Conservation (phyloP, 495 filamentous ascomycete species). For the Penicillium canariense region DNA sequence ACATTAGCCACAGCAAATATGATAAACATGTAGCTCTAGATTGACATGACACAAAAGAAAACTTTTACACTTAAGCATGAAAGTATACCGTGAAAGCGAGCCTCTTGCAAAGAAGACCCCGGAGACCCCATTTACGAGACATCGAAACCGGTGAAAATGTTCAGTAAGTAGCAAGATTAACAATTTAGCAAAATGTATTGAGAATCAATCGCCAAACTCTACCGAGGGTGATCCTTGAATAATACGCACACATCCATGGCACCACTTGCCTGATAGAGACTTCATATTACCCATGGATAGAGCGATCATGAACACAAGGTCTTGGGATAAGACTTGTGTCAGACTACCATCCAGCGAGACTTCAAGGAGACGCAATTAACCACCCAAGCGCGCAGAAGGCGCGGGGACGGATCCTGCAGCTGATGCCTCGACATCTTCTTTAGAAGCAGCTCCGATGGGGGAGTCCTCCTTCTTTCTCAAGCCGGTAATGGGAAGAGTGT, state of each 20-base stretch:
- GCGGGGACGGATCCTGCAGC: slow-evolving; percentile 7
- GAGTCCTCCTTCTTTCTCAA: slow-evolving; percentile 9
- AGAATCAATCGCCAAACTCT: too few species aligned
- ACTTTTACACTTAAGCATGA: too few species aligned
- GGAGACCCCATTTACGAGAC: too few species aligned
- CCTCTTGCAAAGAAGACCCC: too few species aligned
- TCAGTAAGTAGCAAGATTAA: too few species aligned
- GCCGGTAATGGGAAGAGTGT: slow-evolving; percentile 21
- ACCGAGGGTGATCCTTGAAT: too few species aligned
- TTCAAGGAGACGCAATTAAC: not conserved
- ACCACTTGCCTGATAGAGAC: too few species aligned
- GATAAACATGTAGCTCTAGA: not conserved
- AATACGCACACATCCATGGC: too few species aligned
- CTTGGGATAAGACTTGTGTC: not conserved
- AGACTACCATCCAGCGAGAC: not conserved
- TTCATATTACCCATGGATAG: too few species aligned
- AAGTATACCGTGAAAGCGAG: not conserved
- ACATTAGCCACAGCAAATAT: not conserved
- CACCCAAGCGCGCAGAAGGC: not conserved
- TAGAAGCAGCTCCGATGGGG: slow-evolving; percentile 1
- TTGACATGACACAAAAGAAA: too few species aligned
- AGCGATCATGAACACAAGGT: not conserved
- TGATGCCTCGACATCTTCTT: slow-evolving; percentile 27
- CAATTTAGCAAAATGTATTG: not conserved
- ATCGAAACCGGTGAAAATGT: too few species aligned